phyloP scores from a whole-genome alignment of 169 alveolate species.

The Eimeria maxima region DNA sequence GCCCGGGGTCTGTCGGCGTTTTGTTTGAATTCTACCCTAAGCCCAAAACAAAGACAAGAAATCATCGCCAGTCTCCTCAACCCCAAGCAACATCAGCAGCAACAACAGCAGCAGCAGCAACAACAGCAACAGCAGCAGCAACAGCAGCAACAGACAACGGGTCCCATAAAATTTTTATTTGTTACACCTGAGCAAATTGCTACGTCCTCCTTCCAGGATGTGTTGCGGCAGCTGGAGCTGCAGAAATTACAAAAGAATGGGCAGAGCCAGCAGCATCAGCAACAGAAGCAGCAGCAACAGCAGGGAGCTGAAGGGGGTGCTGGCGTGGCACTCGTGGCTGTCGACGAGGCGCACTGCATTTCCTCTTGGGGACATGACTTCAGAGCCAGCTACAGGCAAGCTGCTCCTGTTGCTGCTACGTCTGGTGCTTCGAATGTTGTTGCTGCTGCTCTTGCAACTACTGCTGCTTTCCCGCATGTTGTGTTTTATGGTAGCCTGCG shows the following conservation, averaged over 20 bases:
- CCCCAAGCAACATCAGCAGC: conserved; percentile 48
- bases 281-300: conserved; percentile 3
- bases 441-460: not conserved
- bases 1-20: conserved; percentile 27
- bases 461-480: no score
- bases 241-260: not conserved
- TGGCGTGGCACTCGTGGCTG: conserved; percentile 96
- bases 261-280: conserved; percentile 16
- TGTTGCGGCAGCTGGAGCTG: conserved; percentile 36
- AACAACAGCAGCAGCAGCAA: conserved; percentile 50
- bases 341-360: conserved; percentile 99
- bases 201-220: conserved; percentile 51
- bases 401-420: conserved; percentile 88
- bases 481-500: not conserved
- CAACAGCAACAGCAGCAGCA: conserved; percentile 17
- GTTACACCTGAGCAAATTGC: conserved; percentile 73
- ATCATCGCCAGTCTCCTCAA: conserved; percentile 11
- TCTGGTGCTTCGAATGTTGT: conserved; percentile 78
- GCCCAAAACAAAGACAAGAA: conserved; percentile 6
- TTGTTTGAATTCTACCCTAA: conserved; percentile 50
- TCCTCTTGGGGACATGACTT: conserved; percentile 99
- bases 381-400: conserved; percentile 96
- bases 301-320: conserved; percentile 87
- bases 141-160: not conserved
- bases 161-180: conserved; percentile 48